Evolutionary conservation across 352 stramenopile species (phyloP).

Genomic region (Pythium folliculosum): DNA sequence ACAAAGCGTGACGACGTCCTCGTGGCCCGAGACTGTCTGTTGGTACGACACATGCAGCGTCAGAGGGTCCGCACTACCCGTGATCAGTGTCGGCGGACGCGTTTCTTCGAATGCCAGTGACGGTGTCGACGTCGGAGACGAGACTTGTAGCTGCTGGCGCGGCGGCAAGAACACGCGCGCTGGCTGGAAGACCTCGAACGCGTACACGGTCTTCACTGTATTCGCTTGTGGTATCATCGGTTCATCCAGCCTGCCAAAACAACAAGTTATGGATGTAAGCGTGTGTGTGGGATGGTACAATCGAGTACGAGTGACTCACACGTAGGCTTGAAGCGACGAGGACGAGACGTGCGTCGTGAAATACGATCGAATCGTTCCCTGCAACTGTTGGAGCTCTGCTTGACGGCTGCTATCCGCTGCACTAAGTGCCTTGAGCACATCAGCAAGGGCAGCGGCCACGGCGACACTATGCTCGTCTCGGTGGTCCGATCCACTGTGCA

Average conservation of each 20-base stretch:
- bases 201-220: constrained; percentile 8
- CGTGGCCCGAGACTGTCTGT: constrained; percentile 41
- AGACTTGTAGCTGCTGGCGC: background rate
- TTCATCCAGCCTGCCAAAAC: constrained; percentile 17
- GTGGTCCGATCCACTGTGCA: background rate
- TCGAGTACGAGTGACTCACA: constrained; percentile 14
- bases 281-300: background rate
- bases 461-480: constrained; percentile 18
- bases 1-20: constrained; percentile 51
- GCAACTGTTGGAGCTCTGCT: constrained; percentile 7
- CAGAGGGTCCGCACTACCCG: constrained; percentile 63
- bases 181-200: constrained; percentile 22
- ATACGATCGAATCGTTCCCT: constrained; percentile 10
- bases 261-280: background rate
- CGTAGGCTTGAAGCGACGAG: constrained; percentile 18
- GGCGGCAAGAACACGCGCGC: constrained; percentile 11
- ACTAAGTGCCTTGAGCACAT: constrained; percentile 19
- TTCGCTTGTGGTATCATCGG: background rate
- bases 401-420: background rate
- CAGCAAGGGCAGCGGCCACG: constrained; percentile 4
- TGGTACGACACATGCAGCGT: constrained; percentile 57
- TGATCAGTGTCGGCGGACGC: constrained; percentile 33
- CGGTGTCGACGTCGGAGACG: background rate
- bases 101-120: background rate
- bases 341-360: constrained; percentile 13